phyloP scores from a whole-genome alignment of 768 basidiomycete genomes.

The Clavulina sp. region DNA sequence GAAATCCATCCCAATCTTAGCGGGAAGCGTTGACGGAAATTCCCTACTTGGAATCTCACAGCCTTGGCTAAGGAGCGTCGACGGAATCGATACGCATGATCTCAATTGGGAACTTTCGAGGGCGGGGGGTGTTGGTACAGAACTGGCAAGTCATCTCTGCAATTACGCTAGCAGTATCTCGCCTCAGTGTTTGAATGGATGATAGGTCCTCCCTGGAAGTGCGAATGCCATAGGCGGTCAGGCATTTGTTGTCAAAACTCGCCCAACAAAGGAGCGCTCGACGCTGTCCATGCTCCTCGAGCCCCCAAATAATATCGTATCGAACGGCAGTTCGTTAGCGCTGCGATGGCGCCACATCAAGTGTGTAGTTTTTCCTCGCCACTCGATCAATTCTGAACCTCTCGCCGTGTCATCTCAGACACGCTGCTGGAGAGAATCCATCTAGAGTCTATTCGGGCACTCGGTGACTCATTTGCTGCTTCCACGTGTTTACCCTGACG shows the following conservation, averaged over 20 bases:
- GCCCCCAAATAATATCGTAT: slow-evolving; percentile 40
- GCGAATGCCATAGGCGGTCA: slow-evolving; percentile 54
- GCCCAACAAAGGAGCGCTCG: slow-evolving; percentile 49
- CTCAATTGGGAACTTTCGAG: slow-evolving; percentile 51
- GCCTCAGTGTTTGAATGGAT: too few relatives aligned
- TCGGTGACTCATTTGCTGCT: too few relatives aligned
- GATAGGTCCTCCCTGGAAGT: slow-evolving; percentile 49
- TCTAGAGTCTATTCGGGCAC: slow-evolving; percentile 18
- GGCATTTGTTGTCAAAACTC: slow-evolving; percentile 57
- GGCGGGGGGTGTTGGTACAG: slow-evolving; percentile 76
- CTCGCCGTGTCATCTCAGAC: too few relatives aligned
- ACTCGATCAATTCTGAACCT: neutral
- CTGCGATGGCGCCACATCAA: slow-evolving; percentile 68
- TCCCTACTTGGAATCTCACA: slow-evolving; percentile 48
- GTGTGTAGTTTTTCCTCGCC: slow-evolving; percentile 20
- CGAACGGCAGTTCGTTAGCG: slow-evolving; percentile 23
- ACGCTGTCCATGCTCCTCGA: slow-evolving; percentile 53
- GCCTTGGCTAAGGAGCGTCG: slow-evolving; percentile 63
- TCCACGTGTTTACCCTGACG: too few relatives aligned
- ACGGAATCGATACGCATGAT: slow-evolving; percentile 77
- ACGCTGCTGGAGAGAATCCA: slow-evolving; percentile 34
- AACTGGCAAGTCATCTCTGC: too few relatives aligned
- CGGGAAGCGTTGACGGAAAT: slow-evolving; percentile 36
- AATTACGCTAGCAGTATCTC: too few relatives aligned
- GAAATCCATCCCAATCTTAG: slow-evolving; percentile 36